Evolutionary conservation across 2,329 filamentous ascomycete genomes (phyloP).

Genomic region (Penicillium sumatraense): DNA sequence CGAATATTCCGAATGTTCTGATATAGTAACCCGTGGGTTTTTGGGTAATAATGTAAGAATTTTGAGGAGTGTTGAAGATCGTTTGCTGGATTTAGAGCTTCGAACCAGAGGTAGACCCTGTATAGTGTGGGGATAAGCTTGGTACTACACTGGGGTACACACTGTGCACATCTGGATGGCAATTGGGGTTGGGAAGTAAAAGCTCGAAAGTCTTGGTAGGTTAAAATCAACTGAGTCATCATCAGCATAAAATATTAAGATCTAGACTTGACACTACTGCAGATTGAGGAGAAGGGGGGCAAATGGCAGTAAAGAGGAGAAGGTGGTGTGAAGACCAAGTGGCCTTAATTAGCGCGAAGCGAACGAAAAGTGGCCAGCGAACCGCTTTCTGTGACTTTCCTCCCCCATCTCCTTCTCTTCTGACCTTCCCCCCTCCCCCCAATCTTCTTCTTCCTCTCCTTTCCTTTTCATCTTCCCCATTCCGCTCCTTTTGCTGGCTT

Average conservation of each 20-base stretch:
- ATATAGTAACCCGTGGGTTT: neutral
- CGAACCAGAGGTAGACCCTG: slow-evolving; percentile 8
- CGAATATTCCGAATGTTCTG: neutral
- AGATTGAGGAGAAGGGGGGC: slow-evolving; percentile 10
- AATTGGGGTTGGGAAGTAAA: no score
- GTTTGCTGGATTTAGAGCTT: neutral
- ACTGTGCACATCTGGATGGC: no score
- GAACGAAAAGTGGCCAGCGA: slow-evolving; percentile 45
- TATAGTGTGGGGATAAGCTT: slow-evolving; percentile 26
- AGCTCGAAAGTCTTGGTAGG: neutral
- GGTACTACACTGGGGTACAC: slow-evolving; percentile 17
- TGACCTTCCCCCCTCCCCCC: slow-evolving; percentile 26
- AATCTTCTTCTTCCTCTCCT: slow-evolving; percentile 25
- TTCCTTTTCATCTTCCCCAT: slow-evolving; percentile 27
- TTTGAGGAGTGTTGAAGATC: neutral
- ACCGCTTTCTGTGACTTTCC: slow-evolving; percentile 31
- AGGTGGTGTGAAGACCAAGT: slow-evolving; percentile 37
- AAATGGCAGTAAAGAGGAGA: neutral
- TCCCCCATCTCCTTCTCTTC: slow-evolving; percentile 29
- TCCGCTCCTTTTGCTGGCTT: slow-evolving; percentile 42
- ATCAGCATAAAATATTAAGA: neutral
- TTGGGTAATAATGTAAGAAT: neutral
- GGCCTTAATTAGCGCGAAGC: slow-evolving; percentile 43
- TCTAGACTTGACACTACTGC: neutral
- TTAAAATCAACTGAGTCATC: neutral